A percentile compares a stretch with the other conserved stretches of the same genome.
Evolutionary conservation across 805 yeast species (phyloP).

Genomic region (Yarrowia osloensis): DNA sequence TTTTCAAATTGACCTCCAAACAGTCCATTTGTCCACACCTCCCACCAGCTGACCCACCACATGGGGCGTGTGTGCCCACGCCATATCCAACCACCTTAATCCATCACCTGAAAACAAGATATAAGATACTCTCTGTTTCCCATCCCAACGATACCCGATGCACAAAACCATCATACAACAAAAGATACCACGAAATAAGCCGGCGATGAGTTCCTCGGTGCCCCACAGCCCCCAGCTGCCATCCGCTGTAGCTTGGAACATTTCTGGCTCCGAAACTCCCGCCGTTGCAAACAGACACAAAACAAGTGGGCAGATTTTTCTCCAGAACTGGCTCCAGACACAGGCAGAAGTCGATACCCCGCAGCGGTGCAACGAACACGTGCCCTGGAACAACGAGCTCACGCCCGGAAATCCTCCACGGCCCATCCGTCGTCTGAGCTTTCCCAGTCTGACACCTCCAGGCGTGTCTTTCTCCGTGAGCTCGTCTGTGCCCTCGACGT

Average conservation of each 20-base stretch:
- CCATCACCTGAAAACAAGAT: background rate
- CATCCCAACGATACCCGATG: background rate
- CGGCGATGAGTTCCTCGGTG: background rate
- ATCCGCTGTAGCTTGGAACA: background rate
- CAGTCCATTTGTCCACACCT: too few relatives aligned
- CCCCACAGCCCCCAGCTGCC: background rate
- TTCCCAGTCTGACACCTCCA: background rate
- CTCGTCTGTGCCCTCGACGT: background rate
- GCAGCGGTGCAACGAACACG: constrained; percentile 1
- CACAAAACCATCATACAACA: background rate
- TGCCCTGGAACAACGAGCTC: constrained; percentile 20
- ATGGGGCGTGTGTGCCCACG: background rate
- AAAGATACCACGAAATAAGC: background rate
- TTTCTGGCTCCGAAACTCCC: background rate
- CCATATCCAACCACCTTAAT: background rate
- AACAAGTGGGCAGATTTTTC: constrained; percentile 21
- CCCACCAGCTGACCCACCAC: background rate
- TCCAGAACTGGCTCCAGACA: constrained; percentile 23
- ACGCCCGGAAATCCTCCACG: constrained; percentile 5
- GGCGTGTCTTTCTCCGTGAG: background rate
- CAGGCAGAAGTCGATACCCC: constrained; percentile 27
- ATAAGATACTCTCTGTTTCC: background rate
- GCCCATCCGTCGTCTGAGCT: constrained; percentile 13
- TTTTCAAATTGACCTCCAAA: too few relatives aligned
- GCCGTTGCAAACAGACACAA: background rate